These are phyloP conservation scores for Stipa capillata DNA, from an alignment of 176 grass and related monocot genomes.

Conservation along the genomic window DNA sequence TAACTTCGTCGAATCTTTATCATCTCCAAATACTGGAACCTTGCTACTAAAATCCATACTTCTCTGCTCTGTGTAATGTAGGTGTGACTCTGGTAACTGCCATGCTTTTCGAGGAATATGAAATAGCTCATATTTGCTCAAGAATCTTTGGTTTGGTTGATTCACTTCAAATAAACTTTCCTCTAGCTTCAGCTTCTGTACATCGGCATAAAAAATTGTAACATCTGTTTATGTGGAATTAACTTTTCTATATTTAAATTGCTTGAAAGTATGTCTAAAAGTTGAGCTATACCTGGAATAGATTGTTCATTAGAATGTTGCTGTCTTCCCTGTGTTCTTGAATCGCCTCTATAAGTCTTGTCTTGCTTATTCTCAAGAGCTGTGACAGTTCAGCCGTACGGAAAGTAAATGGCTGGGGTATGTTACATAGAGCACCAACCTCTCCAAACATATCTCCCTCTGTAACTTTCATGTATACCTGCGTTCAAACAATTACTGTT, in stretches of 20 bases:
- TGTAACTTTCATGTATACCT: conserved; percentile 44
- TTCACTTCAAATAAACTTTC: conserved; percentile 33
- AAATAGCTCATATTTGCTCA: conserved; percentile 26
- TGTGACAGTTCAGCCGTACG: conserved; percentile 64
- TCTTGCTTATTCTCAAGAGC: conserved; percentile 69
- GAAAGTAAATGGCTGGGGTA: conserved; percentile 67
- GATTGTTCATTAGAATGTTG: conserved; percentile 61
- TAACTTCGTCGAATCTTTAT: conserved; percentile 18
- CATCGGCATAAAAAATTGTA: conserved; percentile 1
- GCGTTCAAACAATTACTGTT: conserved; percentile 22
- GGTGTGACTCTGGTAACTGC: neutral
- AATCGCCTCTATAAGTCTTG: conserved; percentile 55
- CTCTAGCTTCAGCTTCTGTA: conserved; percentile 36
- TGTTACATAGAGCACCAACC: conserved; percentile 44
- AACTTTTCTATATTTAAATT: neutral
- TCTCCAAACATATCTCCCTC: conserved; percentile 73
- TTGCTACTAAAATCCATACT: neutral
- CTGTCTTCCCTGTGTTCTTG: conserved; percentile 58
- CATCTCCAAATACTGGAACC: neutral
- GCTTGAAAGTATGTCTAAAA: neutral
- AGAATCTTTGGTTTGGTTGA: conserved; percentile 17
- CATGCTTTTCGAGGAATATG: conserved; percentile 21
- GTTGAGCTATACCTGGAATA: conserved; percentile 59
- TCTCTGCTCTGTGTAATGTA: conserved; percentile 10
- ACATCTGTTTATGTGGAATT: neutral